Evolutionary conservation across 2,329 filamentous ascomycete genomes (phyloP).

Genomic region (Penicillium freii): DNA sequence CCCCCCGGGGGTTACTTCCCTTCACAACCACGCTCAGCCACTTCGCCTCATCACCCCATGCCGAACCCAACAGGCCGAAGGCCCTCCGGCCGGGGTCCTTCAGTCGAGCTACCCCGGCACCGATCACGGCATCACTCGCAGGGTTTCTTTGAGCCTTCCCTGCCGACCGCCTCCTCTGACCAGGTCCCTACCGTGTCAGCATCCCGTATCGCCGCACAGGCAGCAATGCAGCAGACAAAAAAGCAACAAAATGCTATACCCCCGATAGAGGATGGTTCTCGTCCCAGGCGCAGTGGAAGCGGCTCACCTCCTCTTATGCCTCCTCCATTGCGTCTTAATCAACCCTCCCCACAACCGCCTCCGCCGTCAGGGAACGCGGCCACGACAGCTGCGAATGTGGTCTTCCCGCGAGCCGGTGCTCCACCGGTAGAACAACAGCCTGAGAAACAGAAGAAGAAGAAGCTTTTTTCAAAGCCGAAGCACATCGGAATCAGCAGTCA

Average conservation of each 20-base stretch:
- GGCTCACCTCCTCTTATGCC: slow-evolving; percentile 37
- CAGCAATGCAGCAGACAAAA: slow-evolving; percentile 62
- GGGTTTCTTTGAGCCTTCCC: slow-evolving; percentile 65
- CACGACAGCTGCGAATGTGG: slow-evolving; percentile 61
- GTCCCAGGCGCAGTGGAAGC: slow-evolving; percentile 33
- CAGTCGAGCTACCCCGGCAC: slow-evolving; percentile 41
- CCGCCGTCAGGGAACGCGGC: slow-evolving; percentile 47
- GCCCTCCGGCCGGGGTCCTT: slow-evolving; percentile 39
- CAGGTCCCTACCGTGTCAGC: slow-evolving; percentile 52
- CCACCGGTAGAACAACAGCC: slow-evolving; percentile 47
- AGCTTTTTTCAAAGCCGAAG: slow-evolving; percentile 67
- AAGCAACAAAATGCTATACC: slow-evolving; percentile 55
- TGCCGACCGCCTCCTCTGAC: slow-evolving; percentile 54
- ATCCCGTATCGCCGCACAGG: slow-evolving; percentile 64
- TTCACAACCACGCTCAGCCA: slow-evolving; percentile 30
- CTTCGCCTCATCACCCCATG: slow-evolving; percentile 36
- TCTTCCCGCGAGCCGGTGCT: slow-evolving; percentile 54
- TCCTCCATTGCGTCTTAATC: slow-evolving; percentile 26
- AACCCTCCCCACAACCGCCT: slow-evolving; percentile 17
- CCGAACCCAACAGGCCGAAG: slow-evolving; percentile 40
- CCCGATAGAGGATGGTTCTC: slow-evolving; percentile 33
- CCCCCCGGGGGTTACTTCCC: slow-evolving; percentile 23
- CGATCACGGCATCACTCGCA: slow-evolving; percentile 57
- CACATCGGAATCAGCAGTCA: slow-evolving; percentile 62
- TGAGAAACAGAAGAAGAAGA: slow-evolving; percentile 64